Base-by-base conservation (phyloP, 345 rosid species). In the Heritiera fomes region DNA sequence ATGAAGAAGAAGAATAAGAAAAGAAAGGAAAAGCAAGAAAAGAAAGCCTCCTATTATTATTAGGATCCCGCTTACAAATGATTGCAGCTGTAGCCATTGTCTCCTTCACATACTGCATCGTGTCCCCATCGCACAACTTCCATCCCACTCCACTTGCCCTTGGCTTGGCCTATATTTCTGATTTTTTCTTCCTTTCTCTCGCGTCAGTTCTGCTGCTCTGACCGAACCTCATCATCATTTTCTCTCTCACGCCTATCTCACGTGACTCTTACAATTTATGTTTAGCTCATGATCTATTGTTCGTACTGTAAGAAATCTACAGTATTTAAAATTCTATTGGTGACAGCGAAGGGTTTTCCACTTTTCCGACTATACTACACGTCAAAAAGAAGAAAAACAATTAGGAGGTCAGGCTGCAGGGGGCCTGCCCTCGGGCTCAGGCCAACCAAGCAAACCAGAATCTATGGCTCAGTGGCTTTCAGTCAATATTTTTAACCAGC, bases 31-130 rank as follows among this genome's bases (percentile, higher is more conserved):
- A 65, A 41, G 6, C 4, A 41, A 41, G 0, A 41, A 41, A 41
- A 64, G 18, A 5, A 70, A 65, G 47, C 30, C 28, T 5, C 61
- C n/a, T 18, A 17, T 55, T 55, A 14, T 15, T 52, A 63, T 34
- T 55, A 64, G 80, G 81, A 83, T 80, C 86, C 88, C 8, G 80
- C 74, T 80, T 83, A 66, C 85, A 85, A 87, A 89, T 89, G 90
- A 89, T 89, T 89, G 87, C 83, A 32, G 82, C 64, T 82, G 82
- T 75, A 41, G 46, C 61, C 14, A 74, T 78, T 82, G 92, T 89
- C 90, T 73, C 81, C 89, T 76, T 69, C 6, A 49, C 63, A 60
- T 49, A 77, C 32, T 79, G 85, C 90, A 85, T 13, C 30, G 75
- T 78, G 83, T 69, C 83, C 80, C 83, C 75, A 71, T 50, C 72